phyloP scores from a whole-genome alignment of 2,329 filamentous ascomycete species.

The Aspergillus aculeatus region DNA sequence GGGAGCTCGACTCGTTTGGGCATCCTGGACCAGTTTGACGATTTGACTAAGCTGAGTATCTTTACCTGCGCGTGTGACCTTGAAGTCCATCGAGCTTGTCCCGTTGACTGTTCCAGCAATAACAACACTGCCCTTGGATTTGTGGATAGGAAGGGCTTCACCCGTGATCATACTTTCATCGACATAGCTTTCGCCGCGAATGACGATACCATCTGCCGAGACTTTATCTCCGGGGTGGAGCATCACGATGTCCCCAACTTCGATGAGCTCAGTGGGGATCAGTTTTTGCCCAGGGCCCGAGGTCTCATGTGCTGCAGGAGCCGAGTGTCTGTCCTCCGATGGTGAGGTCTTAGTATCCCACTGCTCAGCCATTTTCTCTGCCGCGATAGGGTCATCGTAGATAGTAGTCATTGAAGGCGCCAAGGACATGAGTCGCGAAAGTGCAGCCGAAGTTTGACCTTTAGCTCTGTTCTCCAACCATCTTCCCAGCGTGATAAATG shows the following conservation, averaged over 20 bases:
- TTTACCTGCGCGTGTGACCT: constrained; percentile 85
- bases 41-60: constrained; percentile 98
- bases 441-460: constrained; percentile 89
- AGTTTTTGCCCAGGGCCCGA: constrained; percentile 69
- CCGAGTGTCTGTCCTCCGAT: constrained; percentile 13
- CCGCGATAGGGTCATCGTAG: constrained; percentile 90
- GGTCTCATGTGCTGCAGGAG: constrained; percentile 14
- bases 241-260: constrained; percentile 90
- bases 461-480: constrained; percentile 94
- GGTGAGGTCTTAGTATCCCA: constrained; percentile 54
- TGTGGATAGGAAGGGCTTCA: constrained; percentile 92
- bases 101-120: constrained; percentile 97
- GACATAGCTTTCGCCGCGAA: constrained; percentile 86
- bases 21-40: constrained; percentile 95
- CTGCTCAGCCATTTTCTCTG: constrained; percentile 80
- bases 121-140: constrained; percentile 73
- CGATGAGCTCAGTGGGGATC: constrained; percentile 92
- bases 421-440: constrained; percentile 91
- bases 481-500: constrained; percentile 86
- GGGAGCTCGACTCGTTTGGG: constrained; percentile 88
- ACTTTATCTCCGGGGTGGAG: constrained; percentile 95
- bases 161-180: constrained; percentile 99
- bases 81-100: constrained; percentile 85
- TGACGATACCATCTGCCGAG: constrained; percentile 84
- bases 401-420: constrained; percentile 97